Evolutionary conservation across 1,139 yeast species (phyloP).

Genomic region (Pichia cactophila): DNA sequence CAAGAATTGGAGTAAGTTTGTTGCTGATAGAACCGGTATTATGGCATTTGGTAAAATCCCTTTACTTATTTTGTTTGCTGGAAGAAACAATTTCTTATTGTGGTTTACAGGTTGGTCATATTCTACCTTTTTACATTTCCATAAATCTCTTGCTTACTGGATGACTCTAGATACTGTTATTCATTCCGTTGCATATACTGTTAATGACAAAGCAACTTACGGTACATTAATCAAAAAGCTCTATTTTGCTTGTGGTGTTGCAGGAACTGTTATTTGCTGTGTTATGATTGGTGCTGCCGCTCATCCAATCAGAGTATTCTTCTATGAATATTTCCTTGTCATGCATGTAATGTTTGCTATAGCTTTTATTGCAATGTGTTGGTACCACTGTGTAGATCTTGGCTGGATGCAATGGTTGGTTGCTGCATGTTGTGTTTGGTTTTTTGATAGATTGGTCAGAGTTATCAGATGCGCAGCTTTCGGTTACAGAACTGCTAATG

Average conservation of each 20-base stretch:
- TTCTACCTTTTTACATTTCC: constrained; percentile 49
- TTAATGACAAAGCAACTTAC: constrained; percentile 9
- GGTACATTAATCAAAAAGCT: constrained; percentile 25
- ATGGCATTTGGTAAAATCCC: constrained; percentile 41
- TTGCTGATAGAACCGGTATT: constrained; percentile 43
- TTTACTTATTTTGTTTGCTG: constrained; percentile 43
- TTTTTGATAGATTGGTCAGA: constrained; percentile 33
- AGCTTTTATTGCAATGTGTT: constrained; percentile 32
- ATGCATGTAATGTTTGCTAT: constrained; percentile 33
- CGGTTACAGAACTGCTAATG: constrained; percentile 28
- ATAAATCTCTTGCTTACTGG: constrained; percentile 53
- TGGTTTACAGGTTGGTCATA: constrained; percentile 56
- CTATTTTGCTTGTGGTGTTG: constrained; percentile 32
- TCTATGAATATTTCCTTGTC: constrained; percentile 37
- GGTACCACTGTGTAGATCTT: constrained; percentile 32
- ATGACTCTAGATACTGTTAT: constrained; percentile 29
- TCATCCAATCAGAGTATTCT: constrained; percentile 36
- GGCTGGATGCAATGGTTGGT: constrained; percentile 41
- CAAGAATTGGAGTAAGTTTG: constrained; percentile 40
- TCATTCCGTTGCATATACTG: constrained; percentile 23
- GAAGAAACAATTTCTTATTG: constrained; percentile 54
- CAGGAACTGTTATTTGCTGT: constrained; percentile 32
- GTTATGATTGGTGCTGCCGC: constrained; percentile 41
- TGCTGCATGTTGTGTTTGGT: constrained; percentile 33
- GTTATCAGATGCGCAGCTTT: constrained; percentile 30